Evolutionary conservation across 768 basidiomycete species (phyloP).

Genomic region (Daedaleopsis sinensis): DNA sequence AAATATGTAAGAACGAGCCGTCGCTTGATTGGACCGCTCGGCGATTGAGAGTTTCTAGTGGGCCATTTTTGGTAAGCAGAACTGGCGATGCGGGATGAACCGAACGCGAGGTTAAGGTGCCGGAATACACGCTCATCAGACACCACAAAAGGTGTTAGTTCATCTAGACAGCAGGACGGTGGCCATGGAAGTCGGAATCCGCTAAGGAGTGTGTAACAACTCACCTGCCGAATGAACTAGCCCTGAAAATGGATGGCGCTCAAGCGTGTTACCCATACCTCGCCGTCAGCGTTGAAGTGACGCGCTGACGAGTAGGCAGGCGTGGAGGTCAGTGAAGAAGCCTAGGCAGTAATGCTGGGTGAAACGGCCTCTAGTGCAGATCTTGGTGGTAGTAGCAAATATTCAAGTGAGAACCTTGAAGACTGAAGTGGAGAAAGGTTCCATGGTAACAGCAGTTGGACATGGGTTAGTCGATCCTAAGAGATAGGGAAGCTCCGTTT

Average conservation of each 20-base stretch:
- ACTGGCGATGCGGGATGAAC: conserved; percentile 75
- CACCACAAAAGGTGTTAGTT: conserved; percentile 86
- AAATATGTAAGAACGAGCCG: conserved; percentile 62
- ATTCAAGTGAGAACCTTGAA: conserved; percentile 86
- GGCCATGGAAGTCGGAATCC: conserved; percentile 86
- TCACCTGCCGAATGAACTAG: conserved; percentile 91
- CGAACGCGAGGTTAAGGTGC: conserved; percentile 78
- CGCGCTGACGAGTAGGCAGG: conserved; percentile 76
- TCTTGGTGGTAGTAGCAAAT: conserved; percentile 91
- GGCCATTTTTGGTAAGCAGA: conserved; percentile 77
- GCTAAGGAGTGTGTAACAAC: conserved; percentile 89
- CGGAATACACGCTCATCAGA: conserved; percentile 83
- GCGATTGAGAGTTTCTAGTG: conserved; percentile 72
- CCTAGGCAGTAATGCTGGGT: conserved; percentile 74
- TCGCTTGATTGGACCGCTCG: conserved; percentile 51
- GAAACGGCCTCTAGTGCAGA: conserved; percentile 82
- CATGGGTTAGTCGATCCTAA: conserved; percentile 87
- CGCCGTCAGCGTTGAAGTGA: conserved; percentile 75
- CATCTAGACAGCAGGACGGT: conserved; percentile 88
- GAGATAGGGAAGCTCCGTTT: no score
- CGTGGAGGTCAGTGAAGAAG: conserved; percentile 81
- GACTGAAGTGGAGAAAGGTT: conserved; percentile 90
- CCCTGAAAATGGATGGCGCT: conserved; percentile 92
- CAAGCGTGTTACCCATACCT: conserved; percentile 86
- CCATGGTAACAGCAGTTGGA: conserved; percentile 87